Base-by-base conservation (phyloP, 2,329 filamentous ascomycete genomes). In the Lasiodiplodia citricola region DNA sequence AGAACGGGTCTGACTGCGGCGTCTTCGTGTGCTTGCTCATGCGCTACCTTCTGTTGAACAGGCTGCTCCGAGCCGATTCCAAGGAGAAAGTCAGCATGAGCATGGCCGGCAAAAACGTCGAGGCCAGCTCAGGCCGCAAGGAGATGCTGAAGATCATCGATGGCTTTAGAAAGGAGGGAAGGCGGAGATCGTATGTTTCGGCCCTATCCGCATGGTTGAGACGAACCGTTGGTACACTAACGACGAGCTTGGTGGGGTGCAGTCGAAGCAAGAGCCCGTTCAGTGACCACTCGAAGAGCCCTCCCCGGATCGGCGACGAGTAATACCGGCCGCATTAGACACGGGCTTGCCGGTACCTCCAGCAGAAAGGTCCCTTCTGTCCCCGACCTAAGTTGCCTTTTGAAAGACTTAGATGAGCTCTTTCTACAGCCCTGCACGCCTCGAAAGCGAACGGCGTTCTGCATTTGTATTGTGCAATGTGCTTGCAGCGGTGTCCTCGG, bases 11-110 rank as follows among this genome's bases (percentile, higher is more conserved):
- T 76, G 96, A 99, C 80, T 99, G 96, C 74, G 96, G 96, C 21
- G 93, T 99, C 0, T 98, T 94, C 79, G 96, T 99, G 3, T 98
- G 96, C 79, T 87, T 98, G 72, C 87, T 95, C 71, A 99, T 99
- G 94, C 90, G 94, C 60, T 92, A 97, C 81, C 83, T 99, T n/a
- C 86, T 99, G 21, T 85, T 97, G 63, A 94, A 94, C 80, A 86
- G 92, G 68, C 84, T 99, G 28, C 83, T 99, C 69, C 88, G 87
- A 72, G 93, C 92, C 10, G 91, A 93, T 76, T 90, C 92, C 2
- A 88, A 88, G 71, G 90, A 95, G 79, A 97, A 97, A 82, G 91
- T 98, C 14, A 94, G 90, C 71, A 98, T 99, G 96, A 96, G 92
- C 76, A 91, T 98, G 87, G 89, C 87, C 5, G 92, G 92, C 28